Conservation (phyloP, 2,329 filamentous ascomycete species). For the Aspergillus sp. region DNA sequence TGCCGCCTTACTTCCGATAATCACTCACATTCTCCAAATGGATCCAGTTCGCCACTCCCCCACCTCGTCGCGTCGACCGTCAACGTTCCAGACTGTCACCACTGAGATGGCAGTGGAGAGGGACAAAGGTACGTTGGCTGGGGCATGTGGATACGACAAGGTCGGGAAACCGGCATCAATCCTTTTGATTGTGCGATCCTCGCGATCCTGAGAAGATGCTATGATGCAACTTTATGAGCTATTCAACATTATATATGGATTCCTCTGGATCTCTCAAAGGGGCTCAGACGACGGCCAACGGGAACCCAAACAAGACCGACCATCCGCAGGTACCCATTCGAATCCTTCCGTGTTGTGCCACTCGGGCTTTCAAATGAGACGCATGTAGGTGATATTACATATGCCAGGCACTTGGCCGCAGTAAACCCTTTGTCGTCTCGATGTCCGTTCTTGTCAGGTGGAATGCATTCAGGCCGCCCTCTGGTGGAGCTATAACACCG, state of each 20-base stretch:
- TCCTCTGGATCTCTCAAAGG: background rate
- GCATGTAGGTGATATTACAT: background rate
- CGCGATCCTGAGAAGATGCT: too few species aligned
- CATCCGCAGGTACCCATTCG: background rate
- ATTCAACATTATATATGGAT: background rate
- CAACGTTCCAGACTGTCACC: too few species aligned
- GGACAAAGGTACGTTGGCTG: too few species aligned
- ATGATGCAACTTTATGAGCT: background rate
- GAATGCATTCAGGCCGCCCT: background rate
- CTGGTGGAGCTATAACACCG: too few species aligned
- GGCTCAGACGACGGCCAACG: background rate
- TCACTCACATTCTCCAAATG: too few species aligned
- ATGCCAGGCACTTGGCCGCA: background rate
- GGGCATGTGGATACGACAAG: too few species aligned
- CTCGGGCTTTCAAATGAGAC: background rate
- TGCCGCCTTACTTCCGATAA: background rate
- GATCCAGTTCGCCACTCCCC: too few species aligned
- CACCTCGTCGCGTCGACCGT: too few species aligned
- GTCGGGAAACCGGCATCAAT: too few species aligned
- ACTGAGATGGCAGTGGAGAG: too few species aligned
- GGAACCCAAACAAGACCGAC: too few species aligned
- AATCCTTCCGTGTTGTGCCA: background rate
- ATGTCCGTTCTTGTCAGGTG: background rate
- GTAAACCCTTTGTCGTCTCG: background rate
- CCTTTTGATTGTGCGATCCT: too few species aligned